Evolutionary conservation across 169 alveolate genomes (phyloP).

Genomic region (Cryptosporidium ryanae): DNA sequence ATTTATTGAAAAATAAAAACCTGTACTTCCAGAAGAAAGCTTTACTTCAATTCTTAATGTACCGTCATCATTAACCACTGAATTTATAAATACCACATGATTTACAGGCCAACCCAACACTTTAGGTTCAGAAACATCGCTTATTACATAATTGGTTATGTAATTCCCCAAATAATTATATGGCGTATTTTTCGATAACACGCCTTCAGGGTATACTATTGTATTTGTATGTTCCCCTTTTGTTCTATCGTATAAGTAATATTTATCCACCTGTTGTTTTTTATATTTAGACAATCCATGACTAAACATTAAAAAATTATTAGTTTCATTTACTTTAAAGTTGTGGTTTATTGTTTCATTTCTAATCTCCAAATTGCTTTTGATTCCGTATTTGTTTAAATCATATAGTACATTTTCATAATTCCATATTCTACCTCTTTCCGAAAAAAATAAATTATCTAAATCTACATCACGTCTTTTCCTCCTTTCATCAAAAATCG

Average conservation of each 20-base stretch:
- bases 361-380: not conserved
- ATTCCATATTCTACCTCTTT: not conserved
- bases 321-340: not conserved
- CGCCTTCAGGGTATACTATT: constrained; percentile 34
- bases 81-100: constrained; percentile 45
- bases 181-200: constrained; percentile 22
- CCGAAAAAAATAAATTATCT: constrained; percentile 7
- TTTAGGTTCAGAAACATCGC: constrained; percentile 12
- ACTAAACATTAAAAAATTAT: constrained; percentile 9
- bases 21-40: constrained; percentile 25
- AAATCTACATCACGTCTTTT: constrained; percentile 8
- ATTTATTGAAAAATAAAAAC: constrained; percentile 4
- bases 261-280: constrained; percentile 1
- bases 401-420: not conserved
- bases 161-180: constrained; percentile 32
- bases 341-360: not conserved
- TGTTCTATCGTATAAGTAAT: constrained; percentile 21
- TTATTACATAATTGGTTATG: not conserved
- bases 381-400: not conserved
- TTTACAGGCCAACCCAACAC: constrained; percentile 53
- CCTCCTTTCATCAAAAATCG: not conserved
- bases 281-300: constrained; percentile 18
- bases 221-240: constrained; percentile 1
- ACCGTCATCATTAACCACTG: constrained; percentile 26
- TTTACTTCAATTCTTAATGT: constrained; percentile 38